Evolutionary conservation across 2,329 filamentous ascomycete genomes (phyloP).

Genomic region (Paecilomyces fulvus): DNA sequence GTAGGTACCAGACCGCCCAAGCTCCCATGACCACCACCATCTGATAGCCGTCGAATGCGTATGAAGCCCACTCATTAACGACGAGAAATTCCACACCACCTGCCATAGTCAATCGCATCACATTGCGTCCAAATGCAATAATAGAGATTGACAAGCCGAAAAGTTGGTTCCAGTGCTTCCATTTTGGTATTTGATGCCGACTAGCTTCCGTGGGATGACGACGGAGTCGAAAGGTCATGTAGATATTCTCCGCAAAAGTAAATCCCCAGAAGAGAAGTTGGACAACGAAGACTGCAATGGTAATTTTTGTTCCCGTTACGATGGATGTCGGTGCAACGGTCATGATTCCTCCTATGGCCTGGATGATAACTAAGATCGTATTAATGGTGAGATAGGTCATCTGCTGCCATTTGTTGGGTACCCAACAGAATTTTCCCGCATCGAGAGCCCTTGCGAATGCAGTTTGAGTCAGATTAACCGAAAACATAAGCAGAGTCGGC

Average conservation of each 20-base stretch:
- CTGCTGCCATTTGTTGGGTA: not conserved
- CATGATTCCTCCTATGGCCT: not conserved
- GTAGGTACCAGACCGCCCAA: conserved; percentile 8
- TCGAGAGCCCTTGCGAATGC: not conserved
- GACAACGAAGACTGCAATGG: not conserved
- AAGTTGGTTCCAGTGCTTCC: not conserved
- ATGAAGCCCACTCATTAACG: conserved; percentile 7
- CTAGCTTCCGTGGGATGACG: not conserved
- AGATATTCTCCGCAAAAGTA: not conserved
- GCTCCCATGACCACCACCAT: conserved; percentile 5
- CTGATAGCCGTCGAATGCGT: conserved; percentile 8
- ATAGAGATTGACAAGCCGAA: not conserved
- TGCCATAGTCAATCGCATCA: conserved; percentile 7
- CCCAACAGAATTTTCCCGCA: not conserved
- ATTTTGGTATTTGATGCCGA: not conserved
- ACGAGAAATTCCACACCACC: conserved; percentile 6
- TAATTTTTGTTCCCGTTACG: not conserved
- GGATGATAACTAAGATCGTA: not conserved
- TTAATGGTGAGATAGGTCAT: not conserved
- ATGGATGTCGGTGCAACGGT: not conserved
- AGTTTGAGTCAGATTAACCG: conserved; percentile 4
- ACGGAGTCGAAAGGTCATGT: not conserved
- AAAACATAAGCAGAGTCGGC: conserved; percentile 8
- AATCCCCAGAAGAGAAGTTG: not conserved
- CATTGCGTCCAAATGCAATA: conserved; percentile 7